phyloP scores from a whole-genome alignment of 352 stramenopile species.

The Phytophthora crassamura region DNA sequence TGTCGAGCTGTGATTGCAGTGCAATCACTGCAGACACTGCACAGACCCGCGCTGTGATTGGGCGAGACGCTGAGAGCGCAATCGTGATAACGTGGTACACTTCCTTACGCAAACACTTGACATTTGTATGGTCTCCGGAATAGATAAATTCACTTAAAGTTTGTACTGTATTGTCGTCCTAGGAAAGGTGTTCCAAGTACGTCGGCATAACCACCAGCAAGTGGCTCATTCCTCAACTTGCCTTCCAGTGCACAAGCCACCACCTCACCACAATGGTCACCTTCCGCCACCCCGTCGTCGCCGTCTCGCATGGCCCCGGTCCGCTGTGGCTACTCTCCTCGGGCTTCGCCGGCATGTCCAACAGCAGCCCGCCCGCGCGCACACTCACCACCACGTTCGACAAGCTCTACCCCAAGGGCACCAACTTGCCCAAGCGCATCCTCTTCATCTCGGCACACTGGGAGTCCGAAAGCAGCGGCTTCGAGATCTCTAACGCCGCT shows the following conservation, averaged over 20 bases:
- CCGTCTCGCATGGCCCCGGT: conserved; percentile 62
- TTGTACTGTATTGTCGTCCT: conserved; percentile 8
- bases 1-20: too few species aligned
- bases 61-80: not conserved
- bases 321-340: conserved; percentile 58
- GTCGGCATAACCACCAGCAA: conserved; percentile 11
- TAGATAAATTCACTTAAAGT: not conserved
- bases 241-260: conserved; percentile 4
- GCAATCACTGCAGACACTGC: not conserved
- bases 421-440: conserved; percentile 66
- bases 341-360: conserved; percentile 41
- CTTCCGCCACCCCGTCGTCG: conserved; percentile 47
- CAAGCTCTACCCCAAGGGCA: conserved; percentile 45
- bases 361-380: conserved; percentile 28
- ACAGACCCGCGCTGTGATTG: conserved; percentile 9
- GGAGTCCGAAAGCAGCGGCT: conserved; percentile 55
- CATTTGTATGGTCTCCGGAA: conserved; percentile 1
- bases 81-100: conserved; percentile 25
- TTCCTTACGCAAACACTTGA: conserved; percentile 2
- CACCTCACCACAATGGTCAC: conserved; percentile 11
- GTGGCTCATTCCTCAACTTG: conserved; percentile 26
- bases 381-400: conserved; percentile 40
- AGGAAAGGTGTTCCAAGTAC: not conserved
- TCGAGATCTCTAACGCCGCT: conserved; percentile 60
- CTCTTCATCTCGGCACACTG: conserved; percentile 91